phyloP scores from a whole-genome alignment of 1,284 basidiomycete species.

The Fomitopsis pinicola region DNA sequence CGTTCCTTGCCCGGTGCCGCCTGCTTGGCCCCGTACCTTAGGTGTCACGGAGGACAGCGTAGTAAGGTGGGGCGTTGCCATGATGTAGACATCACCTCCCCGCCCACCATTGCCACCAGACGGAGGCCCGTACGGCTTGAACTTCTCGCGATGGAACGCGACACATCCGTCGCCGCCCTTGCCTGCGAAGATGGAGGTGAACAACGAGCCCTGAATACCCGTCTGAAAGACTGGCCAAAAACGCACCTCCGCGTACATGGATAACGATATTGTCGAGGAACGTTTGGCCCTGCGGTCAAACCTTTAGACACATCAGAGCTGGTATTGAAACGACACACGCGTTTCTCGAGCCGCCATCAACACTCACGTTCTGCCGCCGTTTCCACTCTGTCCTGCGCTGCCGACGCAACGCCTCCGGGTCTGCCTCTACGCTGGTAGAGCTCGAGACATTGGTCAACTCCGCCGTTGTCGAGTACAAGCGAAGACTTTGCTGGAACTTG shows the following conservation, averaged over 20 bases:
- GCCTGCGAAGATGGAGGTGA: slow-evolving; percentile 39
- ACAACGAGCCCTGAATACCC: slow-evolving; percentile 9
- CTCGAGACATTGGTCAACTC: too few relatives aligned
- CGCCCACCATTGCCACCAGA: slow-evolving; percentile 88
- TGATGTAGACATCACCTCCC: slow-evolving; percentile 84
- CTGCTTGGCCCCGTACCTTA: slow-evolving; percentile 64
- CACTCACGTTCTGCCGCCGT: slow-evolving; percentile 60
- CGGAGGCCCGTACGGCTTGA: slow-evolving; percentile 75
- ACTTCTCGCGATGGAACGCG: slow-evolving; percentile 81
- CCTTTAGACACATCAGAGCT: slow-evolving; percentile 4
- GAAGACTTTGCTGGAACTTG: too few relatives aligned
- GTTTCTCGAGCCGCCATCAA: neutral
- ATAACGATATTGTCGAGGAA: slow-evolving; percentile 82
- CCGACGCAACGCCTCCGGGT: slow-evolving; percentile 20
- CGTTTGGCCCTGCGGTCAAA: slow-evolving; percentile 54
- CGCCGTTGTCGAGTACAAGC: too few relatives aligned
- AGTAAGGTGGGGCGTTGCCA: slow-evolving; percentile 71
- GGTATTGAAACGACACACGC: neutral
- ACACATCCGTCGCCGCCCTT: slow-evolving; percentile 82
- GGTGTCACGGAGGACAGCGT: slow-evolving; percentile 72
- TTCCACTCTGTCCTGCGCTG: slow-evolving; percentile 71
- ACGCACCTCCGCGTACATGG: slow-evolving; percentile 70
- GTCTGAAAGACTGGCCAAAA: neutral
- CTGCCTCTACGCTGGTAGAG: neutral
- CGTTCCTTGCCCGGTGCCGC: slow-evolving; percentile 73